These are phyloP conservation scores for Yamadazyma insecticola DNA, from an alignment of 805 yeast species.

Conservation along the genomic window DNA sequence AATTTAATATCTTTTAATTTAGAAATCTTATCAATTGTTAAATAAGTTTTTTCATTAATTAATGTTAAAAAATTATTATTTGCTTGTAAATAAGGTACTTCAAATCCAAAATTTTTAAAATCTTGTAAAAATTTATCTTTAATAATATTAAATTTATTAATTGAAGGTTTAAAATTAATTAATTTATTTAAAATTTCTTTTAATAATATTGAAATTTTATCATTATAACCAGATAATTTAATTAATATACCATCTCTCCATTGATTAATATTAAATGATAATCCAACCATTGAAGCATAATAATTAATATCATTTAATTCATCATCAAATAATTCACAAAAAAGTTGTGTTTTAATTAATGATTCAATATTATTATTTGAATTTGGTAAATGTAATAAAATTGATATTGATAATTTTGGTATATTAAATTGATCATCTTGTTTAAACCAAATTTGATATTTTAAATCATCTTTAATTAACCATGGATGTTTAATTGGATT, in stretches of 20 bases:
- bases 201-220: constrained; percentile 65
- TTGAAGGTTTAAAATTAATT: constrained; percentile 43
- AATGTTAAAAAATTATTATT: constrained; percentile 58
- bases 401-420: constrained; percentile 74
- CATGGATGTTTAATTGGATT: constrained; percentile 52
- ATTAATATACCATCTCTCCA: constrained; percentile 70
- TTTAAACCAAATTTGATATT: constrained; percentile 75
- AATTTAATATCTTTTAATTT: constrained; percentile 41
- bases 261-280: constrained; percentile 51
- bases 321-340: constrained; percentile 71
- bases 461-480: constrained; percentile 48
- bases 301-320: constrained; percentile 71
- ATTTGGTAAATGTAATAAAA: constrained; percentile 62
- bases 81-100: constrained; percentile 76
- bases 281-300: constrained; percentile 80
- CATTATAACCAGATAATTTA: constrained; percentile 74
- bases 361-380: constrained; percentile 56
- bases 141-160: constrained; percentile 59
- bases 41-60: constrained; percentile 70
- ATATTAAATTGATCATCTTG: constrained; percentile 85
- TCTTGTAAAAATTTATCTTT: constrained; percentile 62
- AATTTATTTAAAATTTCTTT: constrained; percentile 56
- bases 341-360: constrained; percentile 55
- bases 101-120: constrained; percentile 62
- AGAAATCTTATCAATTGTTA: constrained; percentile 54